Base-by-base conservation (phyloP, 352 stramenopile species). In the Phytopythium vexans region DNA sequence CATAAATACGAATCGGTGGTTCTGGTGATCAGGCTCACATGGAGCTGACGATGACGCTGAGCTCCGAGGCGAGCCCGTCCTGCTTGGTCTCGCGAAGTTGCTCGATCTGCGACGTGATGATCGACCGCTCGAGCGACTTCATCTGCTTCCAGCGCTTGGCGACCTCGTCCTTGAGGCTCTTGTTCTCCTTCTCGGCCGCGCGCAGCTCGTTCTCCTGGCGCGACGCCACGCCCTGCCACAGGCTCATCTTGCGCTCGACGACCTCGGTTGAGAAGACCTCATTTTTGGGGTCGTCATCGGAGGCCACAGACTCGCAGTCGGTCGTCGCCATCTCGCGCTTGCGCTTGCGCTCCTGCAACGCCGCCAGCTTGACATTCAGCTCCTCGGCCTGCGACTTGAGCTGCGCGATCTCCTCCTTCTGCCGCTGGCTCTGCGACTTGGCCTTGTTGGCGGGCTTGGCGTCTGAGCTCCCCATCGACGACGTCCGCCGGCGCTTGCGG, bases 141-240 rank as follows among this genome's bases (percentile, higher is more conserved):
- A 74, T 55, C 9, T 70, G 43, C 14, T 55, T 53, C 11, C 69
- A 40, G 33, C 58, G 59, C 3, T 44, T 41, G 3, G 63, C 46
- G 31, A 82, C 52, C 52, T 70, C 51, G 6, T 56, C 52, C 43
- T 66, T 62, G 9, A 83, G 57, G 38, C 69, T 75, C 21, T 54
- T 37, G 51, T 83, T 83, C 52, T 86, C 58, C 21, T 71, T 21
- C 14, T 67, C 55, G 2, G 72, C 64, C 41, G 63, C 55, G 3
- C 72, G 57, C 8, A 55, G 60, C 15, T 56, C 60, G 1, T 39
- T 38, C 0, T 58, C 38, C 49, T 72, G 69, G 2, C 42, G 49
- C 56, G 57, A 55, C 0, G 61, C 56, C 4, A 52, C 47, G 2
- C 16, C 34, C 37, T 49, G 45, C 58, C 60, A 70, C 3, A 58